These are phyloP conservation scores for Macrophomina tecta DNA, from an alignment of 2,329 filamentous ascomycete genomes.

Conservation along the genomic window DNA sequence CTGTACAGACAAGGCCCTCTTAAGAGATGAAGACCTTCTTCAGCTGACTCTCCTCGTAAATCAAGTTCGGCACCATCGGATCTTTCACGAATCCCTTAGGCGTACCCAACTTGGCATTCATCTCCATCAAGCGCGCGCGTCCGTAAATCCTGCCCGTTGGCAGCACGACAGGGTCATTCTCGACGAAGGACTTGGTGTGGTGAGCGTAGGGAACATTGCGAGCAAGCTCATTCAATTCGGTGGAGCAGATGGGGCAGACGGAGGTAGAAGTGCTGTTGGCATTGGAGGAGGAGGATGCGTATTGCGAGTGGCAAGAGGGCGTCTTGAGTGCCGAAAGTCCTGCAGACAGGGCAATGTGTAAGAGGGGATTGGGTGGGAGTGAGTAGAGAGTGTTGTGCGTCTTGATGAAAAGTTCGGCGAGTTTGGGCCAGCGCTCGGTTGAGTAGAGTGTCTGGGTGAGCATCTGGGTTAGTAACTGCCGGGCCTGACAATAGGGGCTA, in stretches of 20 bases:
- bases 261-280: constrained; percentile 68
- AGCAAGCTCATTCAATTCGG: constrained; percentile 90
- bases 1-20: neutral
- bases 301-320: constrained; percentile 81
- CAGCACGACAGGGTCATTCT: constrained; percentile 82
- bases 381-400: constrained; percentile 88
- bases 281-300: constrained; percentile 61
- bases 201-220: constrained; percentile 90
- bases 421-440: constrained; percentile 71
- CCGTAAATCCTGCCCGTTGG: constrained; percentile 90
- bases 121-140: constrained; percentile 71
- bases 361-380: constrained; percentile 79
- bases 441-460: constrained; percentile 71
- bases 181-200: constrained; percentile 92
- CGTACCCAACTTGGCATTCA: constrained; percentile 80
- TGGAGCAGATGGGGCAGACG: constrained; percentile 94
- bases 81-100: constrained; percentile 73
- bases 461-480: neutral
- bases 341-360: constrained; percentile 88
- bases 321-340: constrained; percentile 96
- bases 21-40: constrained; percentile 92
- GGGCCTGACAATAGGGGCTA: neutral
- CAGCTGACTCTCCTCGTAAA: constrained; percentile 66
- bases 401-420: constrained; percentile 80
- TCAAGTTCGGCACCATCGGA: constrained; percentile 67